Conservation (phyloP, 306 rosid species). For the Medicago lupulina region DNA sequence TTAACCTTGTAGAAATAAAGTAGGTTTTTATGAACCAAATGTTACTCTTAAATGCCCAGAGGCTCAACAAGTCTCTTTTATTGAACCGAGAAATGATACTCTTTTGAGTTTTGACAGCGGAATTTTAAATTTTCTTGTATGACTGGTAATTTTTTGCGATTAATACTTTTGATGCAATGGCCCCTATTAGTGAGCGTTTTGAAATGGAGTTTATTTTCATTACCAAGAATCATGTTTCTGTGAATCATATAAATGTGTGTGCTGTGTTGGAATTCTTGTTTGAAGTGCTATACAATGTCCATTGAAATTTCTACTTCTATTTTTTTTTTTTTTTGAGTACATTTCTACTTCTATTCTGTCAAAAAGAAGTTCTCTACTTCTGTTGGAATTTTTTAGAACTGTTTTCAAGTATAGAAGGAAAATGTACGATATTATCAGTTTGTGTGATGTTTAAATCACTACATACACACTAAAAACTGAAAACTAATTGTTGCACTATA, state of each 20-base stretch:
- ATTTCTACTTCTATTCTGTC: too few relatives aligned
- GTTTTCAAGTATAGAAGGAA: background rate
- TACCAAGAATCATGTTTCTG: background rate
- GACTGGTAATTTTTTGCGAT: conserved; percentile 21
- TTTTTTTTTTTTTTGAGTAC: too few relatives aligned
- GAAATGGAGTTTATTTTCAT: too few relatives aligned
- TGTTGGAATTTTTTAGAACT: too few relatives aligned
- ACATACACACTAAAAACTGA: too few relatives aligned
- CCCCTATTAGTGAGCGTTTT: background rate
- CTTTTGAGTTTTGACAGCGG: conserved; percentile 39
- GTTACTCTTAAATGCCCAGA: conserved; percentile 38
- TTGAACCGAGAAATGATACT: conserved; percentile 34
- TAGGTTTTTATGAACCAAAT: conserved; percentile 43
- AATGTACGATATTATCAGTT: background rate
- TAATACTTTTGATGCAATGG: background rate
- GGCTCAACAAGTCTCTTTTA: conserved; percentile 43
- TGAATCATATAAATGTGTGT: background rate
- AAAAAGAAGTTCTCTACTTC: too few relatives aligned
- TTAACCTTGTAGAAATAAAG: conserved; percentile 47
- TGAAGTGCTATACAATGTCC: too few relatives aligned
- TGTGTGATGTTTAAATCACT: too few relatives aligned
- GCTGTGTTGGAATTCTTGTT: background rate
- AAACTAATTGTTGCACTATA: too few relatives aligned
- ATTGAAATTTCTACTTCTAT: too few relatives aligned
- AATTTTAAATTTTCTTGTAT: conserved; percentile 27